Evolutionary conservation across 2,329 filamentous ascomycete genomes (phyloP), one percentile per base, ranked within the genome.

Genomic region (Chrysoporthe puriensis): DNA sequence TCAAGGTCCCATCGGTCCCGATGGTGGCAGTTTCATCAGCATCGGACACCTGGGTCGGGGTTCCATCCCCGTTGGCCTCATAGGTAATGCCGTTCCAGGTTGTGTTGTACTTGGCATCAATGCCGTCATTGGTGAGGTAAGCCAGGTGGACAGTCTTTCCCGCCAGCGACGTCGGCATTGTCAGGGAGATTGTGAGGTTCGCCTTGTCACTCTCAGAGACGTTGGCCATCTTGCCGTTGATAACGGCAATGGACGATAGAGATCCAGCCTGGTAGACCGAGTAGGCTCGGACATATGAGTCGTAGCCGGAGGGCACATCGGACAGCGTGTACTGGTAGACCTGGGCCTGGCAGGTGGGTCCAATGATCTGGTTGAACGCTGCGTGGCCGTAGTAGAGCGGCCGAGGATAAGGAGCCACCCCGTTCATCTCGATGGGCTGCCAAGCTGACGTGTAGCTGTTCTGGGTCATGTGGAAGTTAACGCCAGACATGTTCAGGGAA

Each of bases 391-490:
- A 85, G 76, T 85, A 85, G 58, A 79, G 76, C 1, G 83, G 82
- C 36, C 83, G 79, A 11, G 85, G 81, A 70, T 79, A 79, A 1
- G 81, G 78, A 36, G 75, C 73, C 5, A 74, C 77, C 40, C 76
- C 79, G 69, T 80, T 77, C 68, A 78, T 74, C 21, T 74, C 62
- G 48, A 81, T 76, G 18, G 83, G 83, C 70, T 82, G 79, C 83
- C 83, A 85, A 2, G 83, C 81, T 66, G 79, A 79, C 7, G 82
- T 81, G 71, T 82, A 82, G 69, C 82, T 84, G 73, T 84, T 84
- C 73, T 84, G 82, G 11, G 83, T 85, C 83, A 85, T 84, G 77
- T 85, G 83, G 77, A 85, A 81, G 69, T 84, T 78, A 2, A 85
- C 82, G 9, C 80, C 80, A 0, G 78, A 75, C 63, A 85, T 79